Percentiles rank a stretch among this genome's conserved stretches.
Evolutionary conservation across 164 flowering plant species (phyloP).

Genomic region (Chimonanthus praecox): DNA sequence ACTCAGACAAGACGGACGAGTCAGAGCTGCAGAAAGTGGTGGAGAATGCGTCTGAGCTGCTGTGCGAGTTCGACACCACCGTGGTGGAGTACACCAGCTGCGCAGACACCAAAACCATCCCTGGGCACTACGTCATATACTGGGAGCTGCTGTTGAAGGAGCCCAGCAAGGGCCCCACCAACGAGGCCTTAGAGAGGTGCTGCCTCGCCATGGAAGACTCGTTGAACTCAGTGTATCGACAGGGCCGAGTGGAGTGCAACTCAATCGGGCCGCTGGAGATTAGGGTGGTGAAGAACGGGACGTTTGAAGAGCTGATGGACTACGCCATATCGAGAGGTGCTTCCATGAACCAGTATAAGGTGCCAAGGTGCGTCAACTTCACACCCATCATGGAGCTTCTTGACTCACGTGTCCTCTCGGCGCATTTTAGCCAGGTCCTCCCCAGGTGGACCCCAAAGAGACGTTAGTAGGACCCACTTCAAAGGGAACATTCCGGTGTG

Average conservation of each 20-base stretch:
- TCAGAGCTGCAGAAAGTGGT: constrained; percentile 37
- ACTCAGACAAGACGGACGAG: constrained; percentile 43
- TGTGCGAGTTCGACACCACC: constrained; percentile 17
- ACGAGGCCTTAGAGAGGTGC: constrained; percentile 20
- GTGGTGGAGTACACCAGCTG: constrained; percentile 43
- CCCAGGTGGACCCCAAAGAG: constrained; percentile 34
- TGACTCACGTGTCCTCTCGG: constrained; percentile 31
- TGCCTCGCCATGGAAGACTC: constrained; percentile 35
- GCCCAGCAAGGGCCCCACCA: constrained; percentile 9
- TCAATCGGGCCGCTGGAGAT: constrained; percentile 44
- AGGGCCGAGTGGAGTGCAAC: constrained; percentile 28
- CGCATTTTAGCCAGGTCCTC: constrained; percentile 30
- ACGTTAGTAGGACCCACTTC: background rate
- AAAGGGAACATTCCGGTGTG: background rate
- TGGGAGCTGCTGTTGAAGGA: constrained; percentile 34
- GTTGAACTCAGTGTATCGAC: constrained; percentile 35
- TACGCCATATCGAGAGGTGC: constrained; percentile 49
- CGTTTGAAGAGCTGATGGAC: constrained; percentile 48
- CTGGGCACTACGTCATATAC: constrained; percentile 43
- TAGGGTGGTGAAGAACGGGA: constrained; percentile 32
- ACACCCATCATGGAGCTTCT: constrained; percentile 37
- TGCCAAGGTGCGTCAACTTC: constrained; percentile 38
- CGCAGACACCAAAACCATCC: constrained; percentile 32
- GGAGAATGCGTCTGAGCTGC: constrained; percentile 24
- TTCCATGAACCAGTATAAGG: constrained; percentile 45